phyloP scores from a whole-genome alignment of 2,329 filamentous ascomycete genomes.

The Fusarium sp. region DNA sequence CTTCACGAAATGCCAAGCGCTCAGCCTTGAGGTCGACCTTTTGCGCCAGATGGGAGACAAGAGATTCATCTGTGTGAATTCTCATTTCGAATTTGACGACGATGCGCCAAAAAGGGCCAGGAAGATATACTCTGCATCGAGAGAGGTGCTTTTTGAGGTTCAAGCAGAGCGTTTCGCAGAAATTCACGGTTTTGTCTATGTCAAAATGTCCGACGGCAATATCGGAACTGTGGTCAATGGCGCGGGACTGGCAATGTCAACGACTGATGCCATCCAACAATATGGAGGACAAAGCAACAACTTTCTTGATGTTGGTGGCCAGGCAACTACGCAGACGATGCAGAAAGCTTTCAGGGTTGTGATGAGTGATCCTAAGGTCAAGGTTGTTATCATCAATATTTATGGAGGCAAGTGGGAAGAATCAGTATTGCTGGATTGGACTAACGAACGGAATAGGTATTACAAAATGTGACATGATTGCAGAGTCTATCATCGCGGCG shows the following conservation, averaged over 20 bases:
- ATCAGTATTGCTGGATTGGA: rapidly evolving
- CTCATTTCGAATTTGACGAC: constrained; percentile 62
- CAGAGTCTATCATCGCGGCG: constrained; percentile 60
- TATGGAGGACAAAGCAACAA: constrained; percentile 79
- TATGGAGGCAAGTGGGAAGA: constrained; percentile 53
- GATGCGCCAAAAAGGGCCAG: constrained; percentile 57
- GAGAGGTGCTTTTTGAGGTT: constrained; percentile 52
- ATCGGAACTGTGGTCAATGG: constrained; percentile 91
- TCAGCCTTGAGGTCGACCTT: constrained; percentile 57
- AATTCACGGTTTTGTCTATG: constrained; percentile 81
- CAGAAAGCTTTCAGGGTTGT: constrained; percentile 81
- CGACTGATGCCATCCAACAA: constrained; percentile 79
- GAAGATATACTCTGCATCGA: constrained; percentile 51
- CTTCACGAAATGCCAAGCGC: constrained; percentile 62
- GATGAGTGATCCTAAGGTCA: constrained; percentile 76
- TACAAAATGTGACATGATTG: constrained; percentile 64
- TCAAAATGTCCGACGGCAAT: constrained; percentile 67
- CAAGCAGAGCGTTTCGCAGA: constrained; percentile 54
- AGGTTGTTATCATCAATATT: constrained; percentile 72
- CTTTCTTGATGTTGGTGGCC: constrained; percentile 90
- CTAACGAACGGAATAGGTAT: constrained; percentile 52
- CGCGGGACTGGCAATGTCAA: constrained; percentile 92
- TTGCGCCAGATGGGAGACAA: constrained; percentile 47
- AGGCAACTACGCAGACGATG: constrained; percentile 86
- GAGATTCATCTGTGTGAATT: constrained; percentile 50